Percentiles rank a stretch among this genome's conserved stretches.
phyloP scores from a whole-genome alignment of 805 yeast genomes.

The Pichia kluyveri region DNA sequence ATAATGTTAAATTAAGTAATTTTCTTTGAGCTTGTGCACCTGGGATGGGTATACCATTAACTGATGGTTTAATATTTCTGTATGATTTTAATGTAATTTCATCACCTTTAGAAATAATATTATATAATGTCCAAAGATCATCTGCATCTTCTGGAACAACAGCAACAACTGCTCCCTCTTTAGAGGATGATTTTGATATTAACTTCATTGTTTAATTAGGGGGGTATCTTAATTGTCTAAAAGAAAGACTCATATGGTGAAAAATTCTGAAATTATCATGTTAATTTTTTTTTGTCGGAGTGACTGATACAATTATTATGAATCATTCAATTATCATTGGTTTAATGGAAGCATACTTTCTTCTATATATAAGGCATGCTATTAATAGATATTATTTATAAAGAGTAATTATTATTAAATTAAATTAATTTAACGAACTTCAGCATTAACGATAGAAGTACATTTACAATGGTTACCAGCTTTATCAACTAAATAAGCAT shows the following conservation, averaged over 20 bases:
- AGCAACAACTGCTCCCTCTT: conserved; percentile 58
- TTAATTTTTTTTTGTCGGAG: too few relatives aligned
- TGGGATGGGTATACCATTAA: conserved; percentile 4
- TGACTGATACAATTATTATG: too few relatives aligned
- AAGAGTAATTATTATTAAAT: not conserved
- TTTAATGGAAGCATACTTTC: too few relatives aligned
- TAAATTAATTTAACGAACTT: conserved; percentile 51
- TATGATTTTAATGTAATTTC: conserved; percentile 59
- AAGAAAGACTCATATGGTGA: too few relatives aligned
- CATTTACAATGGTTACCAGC: conserved; percentile 74
- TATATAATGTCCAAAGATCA: conserved; percentile 84
- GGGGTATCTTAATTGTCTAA: too few relatives aligned
- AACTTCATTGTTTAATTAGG: conserved; percentile 40
- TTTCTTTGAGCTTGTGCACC: conserved; percentile 33
- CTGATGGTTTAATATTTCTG: conserved; percentile 44
- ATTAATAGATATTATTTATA: not conserved
- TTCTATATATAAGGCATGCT: too few relatives aligned
- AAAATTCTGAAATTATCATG: too few relatives aligned
- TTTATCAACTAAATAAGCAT: conserved; percentile 64
- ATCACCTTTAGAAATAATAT: conserved; percentile 70
- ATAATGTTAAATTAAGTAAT: conserved; percentile 48
- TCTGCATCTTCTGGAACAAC: conserved; percentile 81
- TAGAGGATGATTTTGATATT: conserved; percentile 38
- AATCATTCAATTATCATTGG: too few relatives aligned
- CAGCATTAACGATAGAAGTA: conserved; percentile 62